Evolutionary conservation across 2,329 filamentous ascomycete species (phyloP).

Genomic region (Pseudogymnoascus sp.): DNA sequence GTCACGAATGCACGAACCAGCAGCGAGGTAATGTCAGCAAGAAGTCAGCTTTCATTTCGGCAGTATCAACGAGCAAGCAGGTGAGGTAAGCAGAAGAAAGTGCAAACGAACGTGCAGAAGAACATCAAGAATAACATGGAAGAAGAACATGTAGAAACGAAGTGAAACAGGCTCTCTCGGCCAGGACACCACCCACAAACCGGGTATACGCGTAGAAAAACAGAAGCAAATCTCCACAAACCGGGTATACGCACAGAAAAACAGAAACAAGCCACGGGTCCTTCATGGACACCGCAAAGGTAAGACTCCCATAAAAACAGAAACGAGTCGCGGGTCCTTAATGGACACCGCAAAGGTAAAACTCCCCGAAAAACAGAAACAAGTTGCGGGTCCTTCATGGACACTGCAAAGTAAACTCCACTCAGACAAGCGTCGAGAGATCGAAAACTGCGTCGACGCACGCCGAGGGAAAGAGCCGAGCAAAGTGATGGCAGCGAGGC

Average conservation of each 20-base stretch:
- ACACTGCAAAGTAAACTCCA: background rate
- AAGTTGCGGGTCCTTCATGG: background rate
- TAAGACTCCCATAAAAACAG: background rate
- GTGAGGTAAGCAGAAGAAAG: background rate
- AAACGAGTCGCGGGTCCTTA: background rate
- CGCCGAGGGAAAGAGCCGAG: background rate
- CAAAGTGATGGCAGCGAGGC: slow-evolving; percentile 5
- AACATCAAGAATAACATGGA: background rate
- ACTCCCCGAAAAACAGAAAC: background rate
- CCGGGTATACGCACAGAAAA: background rate
- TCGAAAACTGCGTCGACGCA: background rate
- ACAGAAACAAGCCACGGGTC: background rate
- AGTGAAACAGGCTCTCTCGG: background rate
- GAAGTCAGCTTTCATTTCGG: slow-evolving; percentile 7
- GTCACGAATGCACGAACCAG: background rate
- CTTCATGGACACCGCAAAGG: background rate
- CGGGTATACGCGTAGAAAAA: background rate
- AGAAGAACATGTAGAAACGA: background rate
- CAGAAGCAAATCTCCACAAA: background rate
- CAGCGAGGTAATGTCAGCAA: background rate
- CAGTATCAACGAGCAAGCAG: background rate
- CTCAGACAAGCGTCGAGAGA: background rate
- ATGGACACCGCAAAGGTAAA: background rate
- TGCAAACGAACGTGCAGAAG: background rate
- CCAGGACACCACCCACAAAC: background rate